Evolutionary conservation across 768 basidiomycete species (phyloP), one percentile per base, ranked within the genome.

Genomic region (Xerocomus potaroensis): DNA sequence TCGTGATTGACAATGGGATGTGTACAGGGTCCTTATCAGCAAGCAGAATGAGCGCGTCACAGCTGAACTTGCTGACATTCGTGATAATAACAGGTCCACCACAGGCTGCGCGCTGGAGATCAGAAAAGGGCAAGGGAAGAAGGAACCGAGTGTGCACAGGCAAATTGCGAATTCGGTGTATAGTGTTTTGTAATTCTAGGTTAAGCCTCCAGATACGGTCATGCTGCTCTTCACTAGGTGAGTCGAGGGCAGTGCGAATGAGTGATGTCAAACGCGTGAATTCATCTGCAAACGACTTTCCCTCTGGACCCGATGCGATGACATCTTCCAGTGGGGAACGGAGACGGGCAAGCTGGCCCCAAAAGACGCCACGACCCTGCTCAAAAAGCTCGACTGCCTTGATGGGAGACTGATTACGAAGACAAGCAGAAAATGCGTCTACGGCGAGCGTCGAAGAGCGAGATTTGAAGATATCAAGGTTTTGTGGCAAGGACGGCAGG

Each of bases 31-130:
- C 27, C 16, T 27, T 32, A 4, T 36, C 19, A 19, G 22, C 19
- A 5, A 41, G 8, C 19, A 69, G 47, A 10, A 68, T 59, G 23
- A 71, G 41, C 0, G 67, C 69, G 47, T 72, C 66, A 22, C 63
- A 71, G 29, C 64, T 46, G 12, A 35, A 46, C 19, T 39, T 15
- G 47, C 58, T 53, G 14, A 62, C 48, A 37, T 69, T 71, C 34
- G 71, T 50, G 21, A 72, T 43, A 14, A 68, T 56, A 16, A 67
- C 51, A 3, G 64, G 62, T 12, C 65, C 65, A 9, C 43, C 47
- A 15, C 45, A 41, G 14, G 62, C 57, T 10, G 53, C 53, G 3
- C 19, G 26, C 10, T 50, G 51, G 6, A 62, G 39, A 16, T 53
- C 36, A 2, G 49, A 43, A 16, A 46, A 46, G 14, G 50, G 48